A percentile compares a stretch with the other conserved stretches of the same genome.
Conservation (phyloP, 257 asterid genomes). For the Salvia rosmarinus region DNA sequence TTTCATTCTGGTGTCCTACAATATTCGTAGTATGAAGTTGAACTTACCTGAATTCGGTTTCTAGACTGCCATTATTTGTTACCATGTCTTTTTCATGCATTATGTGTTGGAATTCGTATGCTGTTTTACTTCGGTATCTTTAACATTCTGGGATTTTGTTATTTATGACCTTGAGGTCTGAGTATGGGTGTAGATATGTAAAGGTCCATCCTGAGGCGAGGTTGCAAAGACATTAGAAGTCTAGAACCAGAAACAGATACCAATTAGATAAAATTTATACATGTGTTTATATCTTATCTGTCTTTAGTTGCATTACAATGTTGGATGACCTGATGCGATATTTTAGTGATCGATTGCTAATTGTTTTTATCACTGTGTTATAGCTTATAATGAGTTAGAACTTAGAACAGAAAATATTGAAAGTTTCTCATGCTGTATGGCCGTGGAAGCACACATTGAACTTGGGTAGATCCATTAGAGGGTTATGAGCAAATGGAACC, state of each 20-base stretch:
- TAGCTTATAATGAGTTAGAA: not conserved
- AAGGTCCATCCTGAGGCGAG: constrained; percentile 7
- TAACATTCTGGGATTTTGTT: not conserved
- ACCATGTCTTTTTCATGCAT: not conserved
- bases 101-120: not conserved
- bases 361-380: not conserved
- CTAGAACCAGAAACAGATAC: not conserved
- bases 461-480: not conserved
- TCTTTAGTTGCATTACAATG: not conserved
- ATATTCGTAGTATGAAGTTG: not conserved
- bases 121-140: not conserved
- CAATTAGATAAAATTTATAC: not conserved
- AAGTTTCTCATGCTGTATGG: not conserved
- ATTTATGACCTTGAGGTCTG: not conserved
- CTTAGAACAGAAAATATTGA: not conserved
- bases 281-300: not conserved
- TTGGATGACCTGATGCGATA: not conserved
- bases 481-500: not conserved
- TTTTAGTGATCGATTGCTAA: constrained; percentile 2
- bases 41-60: not conserved
- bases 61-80: not conserved
- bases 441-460: not conserved
- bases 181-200: not conserved
- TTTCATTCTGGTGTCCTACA: not conserved
- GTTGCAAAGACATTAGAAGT: not conserved